Percentiles rank a stretch among this genome's conserved stretches.
Evolutionary conservation across 345 rosid genomes (phyloP).

Genomic region (Turnera subulata): DNA sequence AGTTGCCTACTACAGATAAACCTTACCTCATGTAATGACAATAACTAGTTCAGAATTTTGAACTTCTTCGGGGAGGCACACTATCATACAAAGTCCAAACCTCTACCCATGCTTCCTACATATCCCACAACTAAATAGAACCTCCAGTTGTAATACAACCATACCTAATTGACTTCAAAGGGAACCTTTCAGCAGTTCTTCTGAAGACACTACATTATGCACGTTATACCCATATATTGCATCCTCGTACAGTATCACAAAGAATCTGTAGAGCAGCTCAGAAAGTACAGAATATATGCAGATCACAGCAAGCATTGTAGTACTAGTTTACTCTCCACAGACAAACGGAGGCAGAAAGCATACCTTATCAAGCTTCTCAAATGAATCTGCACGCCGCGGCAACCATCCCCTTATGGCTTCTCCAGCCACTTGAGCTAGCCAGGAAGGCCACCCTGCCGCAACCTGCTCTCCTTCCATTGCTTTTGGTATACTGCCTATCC

Average conservation of each 20-base stretch:
- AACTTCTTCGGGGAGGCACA: background rate
- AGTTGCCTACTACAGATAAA: background rate
- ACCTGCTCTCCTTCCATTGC: slow-evolving; percentile 88
- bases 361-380: slow-evolving; percentile 95
- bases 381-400: slow-evolving; percentile 95
- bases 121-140: background rate
- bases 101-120: background rate
- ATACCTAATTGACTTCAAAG: background rate
- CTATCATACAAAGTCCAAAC: background rate
- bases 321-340: background rate
- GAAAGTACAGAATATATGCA: too few relatives aligned
- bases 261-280: too few relatives aligned
- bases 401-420: slow-evolving; percentile 96
- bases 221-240: too few relatives aligned
- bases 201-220: background rate
- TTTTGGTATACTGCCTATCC: slow-evolving; percentile 59
- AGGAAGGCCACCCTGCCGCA: slow-evolving; percentile 99
- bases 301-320: too few relatives aligned
- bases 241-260: too few relatives aligned
- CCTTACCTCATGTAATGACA: background rate
- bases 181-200: background rate
- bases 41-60: slow-evolving; percentile 8
- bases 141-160: background rate
- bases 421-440: slow-evolving; percentile 95
- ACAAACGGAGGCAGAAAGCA: slow-evolving; percentile 24